Evolutionary conservation across 352 stramenopile species (phyloP).

Genomic region (Phytophthora pistaciae): DNA sequence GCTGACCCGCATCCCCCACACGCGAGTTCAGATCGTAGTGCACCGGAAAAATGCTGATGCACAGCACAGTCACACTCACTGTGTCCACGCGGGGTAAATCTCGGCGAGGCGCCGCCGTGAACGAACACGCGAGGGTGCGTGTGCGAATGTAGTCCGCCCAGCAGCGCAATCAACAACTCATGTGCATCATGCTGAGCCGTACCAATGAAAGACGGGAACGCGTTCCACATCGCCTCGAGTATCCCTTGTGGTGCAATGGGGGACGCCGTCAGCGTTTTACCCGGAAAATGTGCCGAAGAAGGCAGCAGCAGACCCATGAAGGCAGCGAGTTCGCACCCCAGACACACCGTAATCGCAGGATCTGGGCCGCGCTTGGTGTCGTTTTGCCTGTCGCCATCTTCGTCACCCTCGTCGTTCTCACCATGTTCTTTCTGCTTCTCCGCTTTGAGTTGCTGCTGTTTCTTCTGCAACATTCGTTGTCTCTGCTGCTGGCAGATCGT

Average conservation of each 20-base stretch:
- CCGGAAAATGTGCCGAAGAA: conserved; percentile 11
- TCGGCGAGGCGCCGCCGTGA: conserved; percentile 52
- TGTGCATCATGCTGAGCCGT: conserved; percentile 82
- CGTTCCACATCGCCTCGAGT: conserved; percentile 67
- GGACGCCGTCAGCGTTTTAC: conserved; percentile 24
- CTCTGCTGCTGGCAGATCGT: conserved; percentile 70
- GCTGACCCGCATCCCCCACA: conserved; percentile 63
- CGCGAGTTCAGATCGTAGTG: conserved; percentile 64
- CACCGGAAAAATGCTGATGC: conserved; percentile 77
- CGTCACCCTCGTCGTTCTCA: neutral
- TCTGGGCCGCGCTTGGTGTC: conserved; percentile 9
- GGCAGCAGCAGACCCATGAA: conserved; percentile 53
- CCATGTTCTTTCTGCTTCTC: conserved; percentile 17
- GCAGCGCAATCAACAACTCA: conserved; percentile 73
- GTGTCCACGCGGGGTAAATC: conserved; percentile 63
- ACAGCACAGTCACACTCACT: conserved; percentile 78
- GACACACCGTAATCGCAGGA: conserved; percentile 46
- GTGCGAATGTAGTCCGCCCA: conserved; percentile 70
- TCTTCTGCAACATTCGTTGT: conserved; percentile 35
- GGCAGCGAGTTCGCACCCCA: conserved; percentile 67
- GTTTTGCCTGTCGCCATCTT: conserved; percentile 1
- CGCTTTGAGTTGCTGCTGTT: conserved; percentile 26
- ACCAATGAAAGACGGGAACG: conserved; percentile 62
- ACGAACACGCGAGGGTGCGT: conserved; percentile 60
- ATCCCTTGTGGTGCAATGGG: conserved; percentile 71